Evolutionary conservation across 495 filamentous ascomycete species (phyloP).

Genomic region (Podospora pseudoanserina): DNA sequence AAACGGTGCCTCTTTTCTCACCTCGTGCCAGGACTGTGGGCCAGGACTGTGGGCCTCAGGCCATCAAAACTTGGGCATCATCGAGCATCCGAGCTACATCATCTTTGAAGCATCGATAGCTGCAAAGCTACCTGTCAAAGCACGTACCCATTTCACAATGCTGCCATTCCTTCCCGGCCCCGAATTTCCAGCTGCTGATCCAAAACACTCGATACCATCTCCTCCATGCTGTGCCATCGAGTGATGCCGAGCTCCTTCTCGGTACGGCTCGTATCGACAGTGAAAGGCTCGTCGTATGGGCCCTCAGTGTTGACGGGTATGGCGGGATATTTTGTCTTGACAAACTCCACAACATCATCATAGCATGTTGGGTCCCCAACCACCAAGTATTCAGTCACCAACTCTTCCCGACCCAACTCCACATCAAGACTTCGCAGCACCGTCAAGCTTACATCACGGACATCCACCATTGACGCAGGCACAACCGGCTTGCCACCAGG

Average conservation of each 20-base stretch:
- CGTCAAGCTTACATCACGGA: slow-evolving; percentile 41
- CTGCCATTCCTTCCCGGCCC: not conserved
- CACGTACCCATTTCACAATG: not conserved
- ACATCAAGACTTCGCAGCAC: slow-evolving; percentile 34
- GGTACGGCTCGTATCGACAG: slow-evolving; percentile 15
- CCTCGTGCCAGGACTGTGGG: not conserved
- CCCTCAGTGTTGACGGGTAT: slow-evolving; percentile 26
- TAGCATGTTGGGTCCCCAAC: slow-evolving; percentile 23
- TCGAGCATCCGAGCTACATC: not conserved
- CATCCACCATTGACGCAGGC: slow-evolving; percentile 32
- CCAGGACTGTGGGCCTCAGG: not conserved
- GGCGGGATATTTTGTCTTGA: slow-evolving; percentile 32
- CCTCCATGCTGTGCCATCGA: slow-evolving; percentile 30
- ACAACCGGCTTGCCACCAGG: slow-evolving; percentile 22
- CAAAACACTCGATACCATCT: slow-evolving; percentile 37
- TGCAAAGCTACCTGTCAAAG: not conserved
- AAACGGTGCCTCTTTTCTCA: not conserved
- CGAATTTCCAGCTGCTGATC: slow-evolving; percentile 35
- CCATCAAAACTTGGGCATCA: not conserved
- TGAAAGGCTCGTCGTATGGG: slow-evolving; percentile 9
- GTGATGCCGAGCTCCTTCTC: slow-evolving; percentile 36
- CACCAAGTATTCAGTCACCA: slow-evolving; percentile 31
- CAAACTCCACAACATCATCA: slow-evolving; percentile 31
- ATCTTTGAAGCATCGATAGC: not conserved
- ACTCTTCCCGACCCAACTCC: slow-evolving; percentile 19